Evolutionary conservation across 2,329 filamentous ascomycete genomes (phyloP).

Genomic region (Microcera coccophila): DNA sequence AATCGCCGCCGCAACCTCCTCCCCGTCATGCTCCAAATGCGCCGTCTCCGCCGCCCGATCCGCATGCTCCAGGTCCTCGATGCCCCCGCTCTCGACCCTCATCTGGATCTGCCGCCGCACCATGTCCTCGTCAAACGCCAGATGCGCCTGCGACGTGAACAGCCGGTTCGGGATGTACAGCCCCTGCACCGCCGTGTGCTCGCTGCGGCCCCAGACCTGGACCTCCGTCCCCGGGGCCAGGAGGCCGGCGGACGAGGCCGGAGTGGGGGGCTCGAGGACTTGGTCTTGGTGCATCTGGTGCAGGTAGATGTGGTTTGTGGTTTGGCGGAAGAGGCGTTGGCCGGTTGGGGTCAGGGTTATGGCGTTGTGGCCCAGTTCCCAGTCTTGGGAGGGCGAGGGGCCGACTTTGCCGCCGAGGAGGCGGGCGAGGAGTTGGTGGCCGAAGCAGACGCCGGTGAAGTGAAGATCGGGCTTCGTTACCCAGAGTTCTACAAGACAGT

Average conservation of each 20-base stretch:
- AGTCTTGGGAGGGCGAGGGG: slow-evolving; percentile 58
- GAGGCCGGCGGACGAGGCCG: slow-evolving; percentile 41
- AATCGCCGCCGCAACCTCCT: slow-evolving; percentile 63
- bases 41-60: slow-evolving; percentile 60
- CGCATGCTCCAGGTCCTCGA: slow-evolving; percentile 60
- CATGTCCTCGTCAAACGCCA: slow-evolving; percentile 70
- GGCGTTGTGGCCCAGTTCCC: slow-evolving; percentile 68
- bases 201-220: slow-evolving; percentile 59
- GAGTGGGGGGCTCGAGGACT: slow-evolving; percentile 57
- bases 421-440: slow-evolving; percentile 73
- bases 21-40: slow-evolving; percentile 63
- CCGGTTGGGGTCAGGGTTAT: slow-evolving; percentile 63
- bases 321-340: slow-evolving; percentile 62
- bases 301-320: slow-evolving; percentile 48
- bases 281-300: slow-evolving; percentile 81
- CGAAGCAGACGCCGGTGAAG: slow-evolving; percentile 75
- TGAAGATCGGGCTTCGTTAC: slow-evolving; percentile 46
- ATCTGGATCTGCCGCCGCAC: slow-evolving; percentile 59
- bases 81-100: slow-evolving; percentile 55
- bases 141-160: slow-evolving; percentile 74
- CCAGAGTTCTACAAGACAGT: slow-evolving; percentile 43
- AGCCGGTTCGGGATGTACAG: slow-evolving; percentile 64
- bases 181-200: slow-evolving; percentile 66
- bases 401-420: slow-evolving; percentile 66
- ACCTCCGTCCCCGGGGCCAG: slow-evolving; percentile 40